Evolutionary conservation across 1,139 yeast genomes (phyloP).

Genomic region (Hemisphaericaspora subhashii): DNA sequence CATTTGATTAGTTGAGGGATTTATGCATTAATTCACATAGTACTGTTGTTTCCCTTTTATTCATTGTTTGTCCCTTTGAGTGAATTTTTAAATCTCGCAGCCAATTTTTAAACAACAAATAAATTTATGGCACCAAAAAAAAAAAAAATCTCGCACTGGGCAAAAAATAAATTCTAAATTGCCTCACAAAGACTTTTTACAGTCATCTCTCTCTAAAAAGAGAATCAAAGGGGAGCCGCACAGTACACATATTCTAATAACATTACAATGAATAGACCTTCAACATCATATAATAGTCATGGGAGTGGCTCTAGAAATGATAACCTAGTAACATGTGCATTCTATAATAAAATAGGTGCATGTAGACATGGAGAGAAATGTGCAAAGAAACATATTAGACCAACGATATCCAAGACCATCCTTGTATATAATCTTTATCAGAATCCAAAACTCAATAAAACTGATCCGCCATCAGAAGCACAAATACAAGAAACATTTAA

Average conservation of each 20-base stretch:
- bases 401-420: conserved; percentile 66
- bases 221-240: too few relatives aligned
- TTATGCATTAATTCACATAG: too few relatives aligned
- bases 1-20: too few relatives aligned
- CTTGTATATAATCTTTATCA: conserved; percentile 69
- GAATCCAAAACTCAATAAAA: conserved; percentile 54
- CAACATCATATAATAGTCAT: neutral
- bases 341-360: conserved; percentile 85
- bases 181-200: too few relatives aligned
- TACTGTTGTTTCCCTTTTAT: neutral
- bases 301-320: neutral
- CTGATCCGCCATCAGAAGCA: conserved; percentile 26
- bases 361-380: conserved; percentile 94
- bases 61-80: neutral
- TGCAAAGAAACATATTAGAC: conserved; percentile 72
- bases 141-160: neutral
- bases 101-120: neutral
- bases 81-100: neutral
- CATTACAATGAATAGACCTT: neutral
- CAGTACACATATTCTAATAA: neutral
- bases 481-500: conserved; percentile 58
- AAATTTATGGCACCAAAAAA: neutral
- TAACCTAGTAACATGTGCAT: conserved; percentile 34
- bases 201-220: too few relatives aligned
- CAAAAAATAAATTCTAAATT: too few relatives aligned